phyloP scores from a whole-genome alignment of 176 grass and related monocot genomes.

The Puya raimondii region DNA sequence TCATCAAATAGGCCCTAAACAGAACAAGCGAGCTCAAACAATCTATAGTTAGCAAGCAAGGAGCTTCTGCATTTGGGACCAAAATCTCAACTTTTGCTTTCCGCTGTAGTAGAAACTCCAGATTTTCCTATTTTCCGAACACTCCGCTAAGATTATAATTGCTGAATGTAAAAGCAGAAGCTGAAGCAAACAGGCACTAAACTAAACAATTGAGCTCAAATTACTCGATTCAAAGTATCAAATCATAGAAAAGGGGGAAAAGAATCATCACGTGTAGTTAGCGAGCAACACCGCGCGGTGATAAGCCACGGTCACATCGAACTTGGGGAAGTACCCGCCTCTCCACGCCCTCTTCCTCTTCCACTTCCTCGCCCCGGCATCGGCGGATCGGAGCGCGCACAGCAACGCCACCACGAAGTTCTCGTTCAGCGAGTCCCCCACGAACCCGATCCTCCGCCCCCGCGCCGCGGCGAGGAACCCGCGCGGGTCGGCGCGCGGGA shows the following conservation, averaged over 20 bases:
- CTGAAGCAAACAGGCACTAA: background rate
- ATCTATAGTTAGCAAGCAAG: too few species aligned
- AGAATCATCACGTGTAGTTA: constrained; percentile 59
- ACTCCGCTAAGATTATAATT: too few species aligned
- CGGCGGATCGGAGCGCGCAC: constrained; percentile 55
- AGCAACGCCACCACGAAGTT: constrained; percentile 78
- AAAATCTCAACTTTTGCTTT: too few species aligned
- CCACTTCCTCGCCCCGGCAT: constrained; percentile 62
- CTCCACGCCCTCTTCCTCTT: constrained; percentile 88
- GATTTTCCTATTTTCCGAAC: too few species aligned
- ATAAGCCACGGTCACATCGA: constrained; percentile 66
- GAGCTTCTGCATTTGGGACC: too few species aligned
- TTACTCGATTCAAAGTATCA: background rate
- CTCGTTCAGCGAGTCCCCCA: constrained; percentile 68
- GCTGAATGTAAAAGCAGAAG: too few species aligned
- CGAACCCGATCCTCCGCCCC: background rate
- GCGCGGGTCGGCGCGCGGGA: constrained; percentile 52
- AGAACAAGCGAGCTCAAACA: too few species aligned
- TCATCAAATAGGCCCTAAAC: too few species aligned
- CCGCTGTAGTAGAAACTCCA: too few species aligned
- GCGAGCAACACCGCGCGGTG: constrained; percentile 87
- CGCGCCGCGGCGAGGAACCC: constrained; percentile 12
- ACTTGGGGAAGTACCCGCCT: constrained; percentile 69
- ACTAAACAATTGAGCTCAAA: background rate
- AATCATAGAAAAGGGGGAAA: constrained; percentile 3